phyloP scores from a whole-genome alignment of 2,329 filamentous ascomycete genomes.

The Penicillium sp. region DNA sequence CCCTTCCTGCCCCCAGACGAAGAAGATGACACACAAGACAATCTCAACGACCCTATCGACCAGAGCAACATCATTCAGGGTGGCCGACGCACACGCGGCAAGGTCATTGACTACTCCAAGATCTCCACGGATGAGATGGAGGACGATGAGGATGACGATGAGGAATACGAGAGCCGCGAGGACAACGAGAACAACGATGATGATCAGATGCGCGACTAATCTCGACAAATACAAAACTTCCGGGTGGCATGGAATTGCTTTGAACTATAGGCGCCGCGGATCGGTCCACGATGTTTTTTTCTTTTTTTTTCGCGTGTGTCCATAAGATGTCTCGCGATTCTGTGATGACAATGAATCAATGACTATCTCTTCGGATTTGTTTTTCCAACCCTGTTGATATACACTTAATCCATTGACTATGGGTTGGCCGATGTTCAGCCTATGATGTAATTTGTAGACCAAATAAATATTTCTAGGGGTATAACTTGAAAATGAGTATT shows the following conservation, averaged over 20 bases:
- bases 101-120: conserved; percentile 89
- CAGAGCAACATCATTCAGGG: conserved; percentile 78
- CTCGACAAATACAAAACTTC: conserved; percentile 13
- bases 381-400: not conserved
- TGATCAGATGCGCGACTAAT: conserved; percentile 44
- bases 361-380: conserved; percentile 10
- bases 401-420: not conserved
- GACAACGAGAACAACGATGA: conserved; percentile 34
- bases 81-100: conserved; percentile 83
- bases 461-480: no score
- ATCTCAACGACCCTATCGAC: conserved; percentile 83
- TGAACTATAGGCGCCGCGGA: conserved; percentile 20
- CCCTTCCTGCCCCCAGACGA: conserved; percentile 42
- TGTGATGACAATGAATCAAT: conserved; percentile 23
- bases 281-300: not conserved
- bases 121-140: conserved; percentile 72
- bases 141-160: conserved; percentile 59
- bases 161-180: conserved; percentile 40
- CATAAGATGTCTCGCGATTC: conserved; percentile 9
- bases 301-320: conserved; percentile 4
- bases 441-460: conserved; percentile 1
- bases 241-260: conserved; percentile 20
- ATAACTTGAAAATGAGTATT: not conserved
- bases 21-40: conserved; percentile 72
- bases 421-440: not conserved